Evolutionary conservation across 768 basidiomycete species (phyloP).

Genomic region (Leucogyrophana mollusca): DNA sequence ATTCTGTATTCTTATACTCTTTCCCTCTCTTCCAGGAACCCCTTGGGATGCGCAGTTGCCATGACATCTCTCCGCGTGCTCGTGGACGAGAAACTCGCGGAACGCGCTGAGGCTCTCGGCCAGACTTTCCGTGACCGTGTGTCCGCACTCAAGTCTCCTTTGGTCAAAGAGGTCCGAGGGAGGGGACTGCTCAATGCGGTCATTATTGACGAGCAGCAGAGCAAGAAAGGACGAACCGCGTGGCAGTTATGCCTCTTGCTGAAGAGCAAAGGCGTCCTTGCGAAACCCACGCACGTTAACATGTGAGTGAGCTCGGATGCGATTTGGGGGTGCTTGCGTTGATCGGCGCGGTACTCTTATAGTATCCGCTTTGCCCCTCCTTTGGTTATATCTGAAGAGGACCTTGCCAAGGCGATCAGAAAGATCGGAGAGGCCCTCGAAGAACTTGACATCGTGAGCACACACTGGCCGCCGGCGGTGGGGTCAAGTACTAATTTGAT

Average conservation of each 20-base stretch:
- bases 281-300: slow-evolving; percentile 95
- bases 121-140: slow-evolving; percentile 73
- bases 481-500: neutral
- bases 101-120: slow-evolving; percentile 79
- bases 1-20: neutral
- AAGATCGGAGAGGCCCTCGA: slow-evolving; percentile 75
- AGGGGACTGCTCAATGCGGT: slow-evolving; percentile 90
- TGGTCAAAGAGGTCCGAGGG: slow-evolving; percentile 80
- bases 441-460: slow-evolving; percentile 76
- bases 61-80: slow-evolving; percentile 93
- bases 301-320: slow-evolving; percentile 55
- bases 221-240: slow-evolving; percentile 75
- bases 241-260: slow-evolving; percentile 95
- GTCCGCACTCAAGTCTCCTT: slow-evolving; percentile 59
- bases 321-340: neutral
- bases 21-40: slow-evolving; percentile 56
- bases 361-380: slow-evolving; percentile 98
- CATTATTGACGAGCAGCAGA: slow-evolving; percentile 85
- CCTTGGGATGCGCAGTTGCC: slow-evolving; percentile 94
- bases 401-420: slow-evolving; percentile 69
- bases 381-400: slow-evolving; percentile 88
- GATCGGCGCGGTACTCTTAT: slow-evolving; percentile 2
- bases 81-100: slow-evolving; percentile 78
- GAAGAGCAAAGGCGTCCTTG: slow-evolving; percentile 88
- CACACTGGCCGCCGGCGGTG: neutral